Evolutionary conservation across 1,139 yeast genomes (phyloP), one percentile per base, ranked within the genome.

Genomic region (Blastobotrys raffinosifermentans): DNA sequence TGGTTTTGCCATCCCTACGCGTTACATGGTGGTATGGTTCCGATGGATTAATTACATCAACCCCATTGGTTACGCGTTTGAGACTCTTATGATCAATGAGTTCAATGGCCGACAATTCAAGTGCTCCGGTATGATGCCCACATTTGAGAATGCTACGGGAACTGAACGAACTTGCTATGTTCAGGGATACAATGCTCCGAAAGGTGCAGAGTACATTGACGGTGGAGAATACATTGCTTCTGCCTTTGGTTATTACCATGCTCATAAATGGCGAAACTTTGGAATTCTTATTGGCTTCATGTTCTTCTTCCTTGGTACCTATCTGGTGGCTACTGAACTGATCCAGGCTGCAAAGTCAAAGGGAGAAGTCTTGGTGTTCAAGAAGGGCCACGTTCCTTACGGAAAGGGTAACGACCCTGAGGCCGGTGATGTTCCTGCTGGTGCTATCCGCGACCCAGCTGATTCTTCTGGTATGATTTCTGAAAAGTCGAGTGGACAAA

Each of bases 261-360:
- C 63, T 6, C 87, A 86, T 58, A 73, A 75, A 54, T 86, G 96
- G 96, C 77, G 95, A 65, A 80, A 86, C 54, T 74, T 77, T 48
- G 95, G 94, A 55, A 79, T 86, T 48, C 62, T 72, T 29, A 40
- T 78, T 43, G 84, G 69, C 1, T 82, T 72, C 53, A 60, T 65
- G 21, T 35, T 76, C 19, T 70, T 78, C 57, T 79, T 81, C 60
- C 62, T 80, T 38, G 50, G 51, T 31, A 66, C 75, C 11, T 80
- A 81, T 53, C 59, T 85, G 51, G 31, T 67, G 6, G 69, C 77
- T 44, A 74, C 79, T 43, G 89, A 81, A 62, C 62, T 63, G 45
- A 80, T 80, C 53, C 80, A 78, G 53, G 85, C 87, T 57, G 76
- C 84, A 16, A 74, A 77, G 64, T 87, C 84, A 57, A 81, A 78